These are phyloP conservation scores for Pseudogymnoascus sp. DNA, from an alignment of 2,329 filamentous ascomycete genomes.

Conservation along the genomic window DNA sequence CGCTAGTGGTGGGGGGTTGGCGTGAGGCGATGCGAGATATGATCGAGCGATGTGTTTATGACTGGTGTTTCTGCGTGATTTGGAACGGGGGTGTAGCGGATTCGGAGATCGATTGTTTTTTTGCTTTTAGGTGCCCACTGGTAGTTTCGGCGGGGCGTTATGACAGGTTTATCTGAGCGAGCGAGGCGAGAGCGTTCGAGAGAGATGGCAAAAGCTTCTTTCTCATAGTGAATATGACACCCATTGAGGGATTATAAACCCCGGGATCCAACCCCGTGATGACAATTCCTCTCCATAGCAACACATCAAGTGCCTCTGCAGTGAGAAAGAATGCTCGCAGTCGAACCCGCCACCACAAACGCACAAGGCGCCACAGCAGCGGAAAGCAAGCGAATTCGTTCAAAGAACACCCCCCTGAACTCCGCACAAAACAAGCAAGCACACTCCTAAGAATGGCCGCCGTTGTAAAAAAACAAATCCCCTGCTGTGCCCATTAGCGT, in stretches of 20 bases:
- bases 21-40: neutral
- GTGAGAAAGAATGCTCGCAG: constrained; percentile 10
- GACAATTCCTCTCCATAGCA: constrained; percentile 2
- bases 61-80: neutral
- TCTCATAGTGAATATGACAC: constrained; percentile 3
- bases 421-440: neutral
- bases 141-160: constrained; percentile 1
- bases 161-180: constrained; percentile 1
- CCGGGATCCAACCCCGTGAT: neutral
- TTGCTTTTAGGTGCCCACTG: neutral
- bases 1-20: constrained; percentile 43
- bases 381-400: constrained; percentile 10
- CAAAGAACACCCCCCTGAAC: constrained; percentile 4
- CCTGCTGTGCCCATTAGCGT: neutral
- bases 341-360: neutral
- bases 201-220: neutral
- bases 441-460: neutral
- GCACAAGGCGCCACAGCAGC: constrained; percentile 1
- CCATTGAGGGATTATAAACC: neutral
- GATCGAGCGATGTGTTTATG: neutral
- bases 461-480: neutral
- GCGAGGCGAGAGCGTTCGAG: neutral
- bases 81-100: neutral
- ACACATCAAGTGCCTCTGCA: neutral
- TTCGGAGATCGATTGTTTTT: neutral